Base-by-base conservation (phyloP, 2,329 filamentous ascomycete genomes). In the Exophiala aquamarina region DNA sequence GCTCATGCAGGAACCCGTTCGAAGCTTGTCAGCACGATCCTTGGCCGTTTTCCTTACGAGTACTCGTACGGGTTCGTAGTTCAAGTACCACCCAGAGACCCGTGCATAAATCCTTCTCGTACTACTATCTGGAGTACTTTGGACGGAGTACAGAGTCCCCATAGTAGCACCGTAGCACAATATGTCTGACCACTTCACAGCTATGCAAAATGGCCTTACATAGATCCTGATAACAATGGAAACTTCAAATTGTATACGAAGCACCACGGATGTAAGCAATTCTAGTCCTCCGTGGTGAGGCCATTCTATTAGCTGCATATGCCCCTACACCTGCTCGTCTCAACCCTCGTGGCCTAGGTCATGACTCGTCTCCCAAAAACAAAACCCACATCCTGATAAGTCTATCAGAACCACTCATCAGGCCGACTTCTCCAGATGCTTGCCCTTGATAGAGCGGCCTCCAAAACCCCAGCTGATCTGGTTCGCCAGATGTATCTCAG, bases 401-500 rank as follows among this genome's bases (percentile, higher is more conserved):
- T 31, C 9, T 9, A 34, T n/a, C 6, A n/a, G 8, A 5, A 18
- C 6, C 32, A 18, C 14, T n/a, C 14, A 34, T 34, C 32, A 6
- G 6, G 32, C 32, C 5, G 32, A 34, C 17, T 34, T 34, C 32
- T 34, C 6, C 6, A n/a, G 32, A 21, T 18, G 10, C 13, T n/a
- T 36, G 14, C 15, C 43, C 31, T 49, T 49, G 14, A 44, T 48
- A 31, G 44, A 44, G 3, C 45, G 41, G 17, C 56, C 56, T 4
- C 48, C 46, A 18, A 58, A 58, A 7, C 39, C 51, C 56, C 54
- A 58, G 7, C 23, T 32, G 32, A 68, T 64, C 67, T 94, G 89
- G 55, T 82, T 81, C 1, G 89, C 81, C 79, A 84, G 85, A 58
- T 84, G 73, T 4, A 91, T 81, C 48, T 81, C 71, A 3, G 91